These are phyloP conservation scores for Syzygium aromaticum DNA, from an alignment of 345 rosid genomes.

Conservation along the genomic window DNA sequence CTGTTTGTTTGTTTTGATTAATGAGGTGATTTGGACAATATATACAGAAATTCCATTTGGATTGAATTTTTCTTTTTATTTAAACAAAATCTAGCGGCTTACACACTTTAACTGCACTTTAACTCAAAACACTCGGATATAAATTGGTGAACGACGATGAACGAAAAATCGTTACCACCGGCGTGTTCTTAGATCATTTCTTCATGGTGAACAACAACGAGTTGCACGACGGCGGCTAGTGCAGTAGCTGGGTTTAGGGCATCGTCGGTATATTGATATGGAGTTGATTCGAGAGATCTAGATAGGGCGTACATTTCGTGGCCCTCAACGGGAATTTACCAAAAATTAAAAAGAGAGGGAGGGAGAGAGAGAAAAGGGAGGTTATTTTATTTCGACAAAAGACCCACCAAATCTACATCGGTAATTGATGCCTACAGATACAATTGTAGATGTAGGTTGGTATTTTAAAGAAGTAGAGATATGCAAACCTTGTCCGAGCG, in stretches of 20 bases:
- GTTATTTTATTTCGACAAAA: neutral
- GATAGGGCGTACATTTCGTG: too few species aligned
- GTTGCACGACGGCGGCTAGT: fast-evolving
- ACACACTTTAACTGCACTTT: neutral
- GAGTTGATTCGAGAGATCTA: neutral
- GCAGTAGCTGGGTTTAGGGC: neutral
- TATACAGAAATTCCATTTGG: too few species aligned
- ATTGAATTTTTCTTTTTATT: too few species aligned
- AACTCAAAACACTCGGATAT: neutral
- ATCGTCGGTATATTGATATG: fast-evolving
- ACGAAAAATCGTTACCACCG: neutral
- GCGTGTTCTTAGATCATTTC: neutral
- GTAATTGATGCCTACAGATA: neutral
- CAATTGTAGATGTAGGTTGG: neutral
- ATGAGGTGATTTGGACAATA: neutral
- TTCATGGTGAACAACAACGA: fast-evolving
- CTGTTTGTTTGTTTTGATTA: neutral
- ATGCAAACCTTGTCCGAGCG: neutral
- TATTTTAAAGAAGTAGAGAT: neutral
- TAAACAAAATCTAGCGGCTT: neutral
- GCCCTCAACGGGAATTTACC: neutral
- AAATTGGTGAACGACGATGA: too few species aligned
- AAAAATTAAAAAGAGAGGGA: fast-evolving
- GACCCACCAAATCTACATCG: neutral
- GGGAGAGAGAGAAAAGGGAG: fast-evolving